Evolutionary conservation across 2,329 filamentous ascomycete species (phyloP), one percentile per base, ranked within the genome.

Genomic region (Xylaria sp.): DNA sequence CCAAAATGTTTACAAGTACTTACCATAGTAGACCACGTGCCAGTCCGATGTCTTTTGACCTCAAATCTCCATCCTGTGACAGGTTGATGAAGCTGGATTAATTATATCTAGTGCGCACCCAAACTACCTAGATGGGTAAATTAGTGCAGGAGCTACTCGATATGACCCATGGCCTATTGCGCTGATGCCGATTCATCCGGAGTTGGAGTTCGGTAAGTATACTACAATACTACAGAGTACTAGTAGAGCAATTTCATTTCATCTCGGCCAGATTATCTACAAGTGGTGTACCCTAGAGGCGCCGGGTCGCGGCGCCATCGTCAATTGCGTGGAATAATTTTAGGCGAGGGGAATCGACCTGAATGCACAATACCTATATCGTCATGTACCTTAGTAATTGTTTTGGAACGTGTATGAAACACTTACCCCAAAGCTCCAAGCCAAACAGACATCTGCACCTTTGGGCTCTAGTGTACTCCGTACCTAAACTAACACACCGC

Each of bases 101-200:
- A 36, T 36, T 10, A 36, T 36, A 36, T 10, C 33, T 36, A 36
- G 33, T 36, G 33, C 33, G 5, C 33, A 36, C 33, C 10, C 33
- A 36, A 36, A 8, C 33, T 36, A 36, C 33, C 33, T 36, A 36
- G 10, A 15, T 18, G 5, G 41, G 41, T 46, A 46, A 18, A 18
- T 43, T 43, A 43, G 39, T 43, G 39, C 6, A 28, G 28, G 28
- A 28, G 28, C 28, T 28, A 28, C 28, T 28, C 28, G 28, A 28
- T 20, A 10, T n/a, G 18, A 43, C 33, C 33, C 54, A n/a, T 18
- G 55, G 5, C 23, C 36, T 46, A 18, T 46, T 46, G 39, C 13
- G 23, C 23, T 52, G 52, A 12, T 69, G 67, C 67, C 67, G 67
- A 66, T 62, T 57, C 39, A 66, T 66, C 67, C 67, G 67, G 67